These are phyloP conservation scores for Arthrobotrys conoides DNA, from an alignment of 2,329 filamentous ascomycete species.

Conservation along the genomic window DNA sequence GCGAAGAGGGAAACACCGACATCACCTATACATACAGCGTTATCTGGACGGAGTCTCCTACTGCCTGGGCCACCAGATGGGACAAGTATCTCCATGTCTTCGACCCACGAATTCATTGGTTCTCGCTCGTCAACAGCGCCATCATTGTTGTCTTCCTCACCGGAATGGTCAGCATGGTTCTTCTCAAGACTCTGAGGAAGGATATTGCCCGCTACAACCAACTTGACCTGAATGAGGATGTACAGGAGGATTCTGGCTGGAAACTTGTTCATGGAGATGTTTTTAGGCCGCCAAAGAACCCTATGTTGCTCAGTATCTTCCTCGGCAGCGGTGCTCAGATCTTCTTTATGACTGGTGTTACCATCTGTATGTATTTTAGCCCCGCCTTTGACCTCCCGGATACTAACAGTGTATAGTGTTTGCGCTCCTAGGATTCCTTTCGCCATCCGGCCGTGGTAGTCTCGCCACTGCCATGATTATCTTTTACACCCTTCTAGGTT, in stretches of 20 bases:
- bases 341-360: constrained; percentile 96
- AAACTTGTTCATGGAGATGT: constrained; percentile 98
- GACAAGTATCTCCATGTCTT: constrained; percentile 98
- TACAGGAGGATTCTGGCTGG: constrained; percentile 98
- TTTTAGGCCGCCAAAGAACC: constrained; percentile 87
- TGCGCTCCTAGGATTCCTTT: constrained; percentile 92
- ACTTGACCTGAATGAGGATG: constrained; percentile 90
- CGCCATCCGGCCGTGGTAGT: constrained; percentile 93
- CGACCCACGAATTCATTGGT: constrained; percentile 99
- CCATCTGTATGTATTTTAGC: constrained; percentile 74
- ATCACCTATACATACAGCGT: constrained; percentile 94
- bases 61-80: constrained; percentile 96
- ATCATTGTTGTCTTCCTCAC: constrained; percentile 94
- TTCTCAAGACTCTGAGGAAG: constrained; percentile 88
- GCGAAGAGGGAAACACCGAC: constrained; percentile 74
- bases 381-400: constrained; percentile 1
- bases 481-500: constrained; percentile 92
- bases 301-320: constrained; percentile 86
- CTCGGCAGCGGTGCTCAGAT: constrained; percentile 95
- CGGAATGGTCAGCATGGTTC: constrained; percentile 91
- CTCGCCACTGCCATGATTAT: constrained; percentile 93
- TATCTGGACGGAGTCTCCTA: constrained; percentile 85
- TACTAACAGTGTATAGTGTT: constrained; percentile 72
- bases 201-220: constrained; percentile 98
- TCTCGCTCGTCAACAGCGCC: constrained; percentile 95